Conservation (phyloP, 1,284 basidiomycete species). For the Earliella scabrosa region DNA sequence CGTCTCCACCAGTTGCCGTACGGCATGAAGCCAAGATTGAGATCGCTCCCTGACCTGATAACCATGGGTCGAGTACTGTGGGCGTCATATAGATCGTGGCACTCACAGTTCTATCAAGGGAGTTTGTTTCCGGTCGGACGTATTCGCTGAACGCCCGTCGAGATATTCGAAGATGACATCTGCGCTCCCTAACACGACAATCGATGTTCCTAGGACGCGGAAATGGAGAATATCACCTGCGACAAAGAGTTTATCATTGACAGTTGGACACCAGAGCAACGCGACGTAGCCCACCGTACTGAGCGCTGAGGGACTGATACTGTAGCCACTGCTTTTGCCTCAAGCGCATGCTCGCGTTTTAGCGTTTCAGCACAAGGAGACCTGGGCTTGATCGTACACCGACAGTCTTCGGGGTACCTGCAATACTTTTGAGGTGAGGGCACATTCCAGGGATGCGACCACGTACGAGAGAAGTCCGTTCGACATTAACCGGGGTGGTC, state of each 20-base stretch:
- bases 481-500: too few species aligned
- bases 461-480: too few species aligned
- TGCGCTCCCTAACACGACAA: conserved; percentile 25
- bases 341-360: too few species aligned
- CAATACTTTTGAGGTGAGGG: too few species aligned
- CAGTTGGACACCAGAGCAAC: neutral
- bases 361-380: too few species aligned
- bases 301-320: neutral
- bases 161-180: conserved; percentile 13
- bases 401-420: too few species aligned
- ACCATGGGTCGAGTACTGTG: too few species aligned
- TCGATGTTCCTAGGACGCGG: conserved; percentile 23
- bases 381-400: too few species aligned
- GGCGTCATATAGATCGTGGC: too few species aligned
- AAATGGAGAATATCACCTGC: conserved; percentile 30
- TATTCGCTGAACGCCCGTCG: conserved; percentile 17
- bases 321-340: conserved; percentile 1
- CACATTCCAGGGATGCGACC: too few species aligned
- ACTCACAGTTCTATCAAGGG: conserved; percentile 1
- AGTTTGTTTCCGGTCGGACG: conserved; percentile 10
- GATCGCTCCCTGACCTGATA: too few species aligned
- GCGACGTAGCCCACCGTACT: conserved; percentile 1
- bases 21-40: conserved; percentile 2
- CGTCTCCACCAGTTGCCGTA: conserved; percentile 12
- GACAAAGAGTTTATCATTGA: too few species aligned